Conservation (phyloP, 2,329 filamentous ascomycete genomes). For the Cladophialophora yegresii region DNA sequence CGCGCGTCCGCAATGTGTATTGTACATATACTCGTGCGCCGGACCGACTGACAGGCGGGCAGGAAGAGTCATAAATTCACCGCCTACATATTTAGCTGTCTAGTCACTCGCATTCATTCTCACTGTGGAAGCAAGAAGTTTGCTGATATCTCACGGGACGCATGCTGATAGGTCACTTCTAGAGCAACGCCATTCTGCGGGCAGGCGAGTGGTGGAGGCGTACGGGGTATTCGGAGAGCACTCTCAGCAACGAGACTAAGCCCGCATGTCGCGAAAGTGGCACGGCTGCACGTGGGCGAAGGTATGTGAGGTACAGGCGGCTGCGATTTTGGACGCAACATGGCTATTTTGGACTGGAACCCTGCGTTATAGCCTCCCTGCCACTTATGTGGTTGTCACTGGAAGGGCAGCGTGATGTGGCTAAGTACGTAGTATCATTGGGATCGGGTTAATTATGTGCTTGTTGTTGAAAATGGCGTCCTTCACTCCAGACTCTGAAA, state of each 20-base stretch:
- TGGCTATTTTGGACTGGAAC: not conserved
- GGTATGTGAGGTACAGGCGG: not conserved
- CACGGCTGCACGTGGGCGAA: slow-evolving; percentile 7
- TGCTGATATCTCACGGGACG: not conserved
- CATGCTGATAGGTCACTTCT: slow-evolving; percentile 21
- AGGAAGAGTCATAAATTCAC: not conserved
- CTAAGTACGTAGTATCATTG: not conserved
- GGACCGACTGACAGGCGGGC: not conserved
- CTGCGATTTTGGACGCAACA: not conserved
- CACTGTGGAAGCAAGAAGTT: not conserved
- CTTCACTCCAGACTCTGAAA: too few relatives aligned
- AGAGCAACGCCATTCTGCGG: slow-evolving; percentile 15
- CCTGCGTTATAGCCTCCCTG: not conserved
- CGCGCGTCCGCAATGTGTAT: not conserved
- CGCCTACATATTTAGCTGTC: not conserved
- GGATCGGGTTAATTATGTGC: not conserved
- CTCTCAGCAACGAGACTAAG: too few relatives aligned
- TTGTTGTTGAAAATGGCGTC: not conserved
- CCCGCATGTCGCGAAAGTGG: not conserved
- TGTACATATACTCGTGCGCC: not conserved
- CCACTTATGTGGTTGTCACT: not conserved
- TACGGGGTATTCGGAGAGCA: not conserved
- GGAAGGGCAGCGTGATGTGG: not conserved
- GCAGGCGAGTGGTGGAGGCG: slow-evolving; percentile 1
- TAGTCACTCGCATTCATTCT: not conserved